Base-by-base conservation (phyloP, 2,329 filamentous ascomycete genomes). In the Diaporthe velutina region DNA sequence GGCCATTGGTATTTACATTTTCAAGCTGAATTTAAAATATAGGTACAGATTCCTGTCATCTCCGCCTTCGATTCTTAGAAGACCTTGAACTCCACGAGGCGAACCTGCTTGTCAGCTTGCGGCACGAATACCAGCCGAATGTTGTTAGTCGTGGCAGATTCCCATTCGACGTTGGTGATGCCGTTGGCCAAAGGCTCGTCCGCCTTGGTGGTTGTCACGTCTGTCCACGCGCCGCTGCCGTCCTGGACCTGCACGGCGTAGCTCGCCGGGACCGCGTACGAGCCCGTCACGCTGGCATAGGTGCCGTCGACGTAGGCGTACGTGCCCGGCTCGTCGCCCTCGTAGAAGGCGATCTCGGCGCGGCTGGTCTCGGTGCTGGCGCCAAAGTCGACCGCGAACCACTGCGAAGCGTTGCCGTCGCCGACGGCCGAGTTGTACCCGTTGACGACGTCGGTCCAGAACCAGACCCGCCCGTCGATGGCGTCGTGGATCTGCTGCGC, bases 381-480 rank as follows among this genome's bases (percentile, higher is more conserved):
- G 4, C 82, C 83, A 73, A 85, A 84, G 64, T 84, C 81, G 52
- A 85, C 81, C 13, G 80, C 76, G 73, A 80, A 84, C 83, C 83
- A 84, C 19, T 84, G 72, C 67, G 74, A 45, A 17, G 81, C 76
- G 0, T 79, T 77, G 8, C 79, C 81, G 60, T 76, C 74, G 25
- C 80, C 80, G 5, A 77, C 71, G 2, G 83, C 79, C 1, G 81
- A 81, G 70, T 82, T 79, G 81, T 83, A 85, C 6, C 83, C 84
- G 71, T 85, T 84, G 2, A 82, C 79, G 0, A 84, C 78, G 35
- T 85, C 82, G 1, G 80, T 79, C 75, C 82, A 85, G 78, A 85
- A 85, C 81, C 81, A 84, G 22, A 85, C 79, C 9, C 83, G 79
- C 4, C 84, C 83, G 68, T 85, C 83, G 55, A 85, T 84, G 1